phyloP scores from a whole-genome alignment of 768 basidiomycete species.

The Lactifluus volemus region DNA sequence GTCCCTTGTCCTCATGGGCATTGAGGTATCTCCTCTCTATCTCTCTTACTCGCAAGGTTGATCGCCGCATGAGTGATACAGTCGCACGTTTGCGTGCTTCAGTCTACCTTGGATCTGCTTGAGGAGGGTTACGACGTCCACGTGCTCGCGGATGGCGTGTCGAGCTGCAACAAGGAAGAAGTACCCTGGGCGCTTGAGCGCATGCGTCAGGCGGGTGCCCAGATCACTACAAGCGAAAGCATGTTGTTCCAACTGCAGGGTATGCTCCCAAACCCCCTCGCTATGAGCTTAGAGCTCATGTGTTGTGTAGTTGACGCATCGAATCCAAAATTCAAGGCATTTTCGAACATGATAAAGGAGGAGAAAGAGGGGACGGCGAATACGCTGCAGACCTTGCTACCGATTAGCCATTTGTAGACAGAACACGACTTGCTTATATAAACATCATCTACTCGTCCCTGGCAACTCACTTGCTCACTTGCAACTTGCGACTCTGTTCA shows the following conservation, averaged over 20 bases:
- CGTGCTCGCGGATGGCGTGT: conserved; percentile 78
- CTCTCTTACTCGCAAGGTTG: background rate
- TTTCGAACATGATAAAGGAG: conserved; percentile 68
- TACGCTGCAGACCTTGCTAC: conserved; percentile 28
- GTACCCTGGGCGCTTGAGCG: conserved; percentile 63
- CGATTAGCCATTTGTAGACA: background rate
- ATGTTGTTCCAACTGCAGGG: conserved; percentile 69
- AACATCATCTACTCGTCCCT: too few relatives aligned
- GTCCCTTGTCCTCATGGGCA: conserved; percentile 73
- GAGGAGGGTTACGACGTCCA: conserved; percentile 43
- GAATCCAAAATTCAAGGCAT: conserved; percentile 57
- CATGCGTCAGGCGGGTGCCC: conserved; percentile 65
- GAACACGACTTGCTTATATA: background rate
- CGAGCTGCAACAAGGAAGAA: conserved; percentile 74
- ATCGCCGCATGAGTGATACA: conserved; percentile 24
- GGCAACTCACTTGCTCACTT: too few relatives aligned
- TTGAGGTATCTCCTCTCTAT: conserved; percentile 51
- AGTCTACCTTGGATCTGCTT: conserved; percentile 68
- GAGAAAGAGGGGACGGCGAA: conserved; percentile 55
- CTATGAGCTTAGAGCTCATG: conserved; percentile 16
- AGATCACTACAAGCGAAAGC: conserved; percentile 76
- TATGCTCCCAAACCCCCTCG: conserved; percentile 23
- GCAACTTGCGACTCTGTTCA: background rate
- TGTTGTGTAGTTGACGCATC: conserved; percentile 44
- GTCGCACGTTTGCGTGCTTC: conserved; percentile 87